Percentiles rank a stretch among this genome's conserved stretches.
Evolutionary conservation across 768 basidiomycete genomes (phyloP).

Genomic region (Pulveroboletus ravenelii): DNA sequence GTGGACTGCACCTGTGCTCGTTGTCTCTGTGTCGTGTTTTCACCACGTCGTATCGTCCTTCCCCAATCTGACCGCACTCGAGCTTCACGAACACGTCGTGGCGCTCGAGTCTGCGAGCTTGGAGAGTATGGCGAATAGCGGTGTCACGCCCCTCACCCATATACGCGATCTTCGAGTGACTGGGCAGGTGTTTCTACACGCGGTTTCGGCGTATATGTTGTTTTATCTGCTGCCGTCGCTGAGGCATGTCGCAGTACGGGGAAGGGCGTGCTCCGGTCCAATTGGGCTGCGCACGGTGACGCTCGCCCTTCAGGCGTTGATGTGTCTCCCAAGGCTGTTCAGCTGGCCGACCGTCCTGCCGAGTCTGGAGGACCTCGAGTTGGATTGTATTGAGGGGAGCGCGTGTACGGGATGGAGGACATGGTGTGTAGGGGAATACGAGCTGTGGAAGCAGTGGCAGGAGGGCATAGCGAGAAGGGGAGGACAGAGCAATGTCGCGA

Average conservation of each 20-base stretch:
- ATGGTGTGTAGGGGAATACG: constrained; percentile 11
- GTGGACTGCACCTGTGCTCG: constrained; percentile 14
- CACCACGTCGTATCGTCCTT: constrained; percentile 18
- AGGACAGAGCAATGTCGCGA: background rate
- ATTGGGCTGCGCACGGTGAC: constrained; percentile 3
- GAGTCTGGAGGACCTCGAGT: constrained; percentile 9
- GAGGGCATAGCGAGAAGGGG: background rate
- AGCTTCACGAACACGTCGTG: constrained; percentile 12
- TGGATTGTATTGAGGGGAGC: constrained; percentile 9
- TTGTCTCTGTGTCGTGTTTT: constrained; percentile 15
- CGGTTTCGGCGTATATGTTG: constrained; percentile 13
- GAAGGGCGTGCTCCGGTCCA: constrained; percentile 12
- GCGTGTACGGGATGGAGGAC: constrained; percentile 3
- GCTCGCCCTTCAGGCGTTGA: constrained; percentile 14
- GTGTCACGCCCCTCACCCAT: constrained; percentile 6
- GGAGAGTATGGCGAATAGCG: constrained; percentile 1
- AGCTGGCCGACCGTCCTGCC: constrained; percentile 10
- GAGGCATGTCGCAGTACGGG: constrained; percentile 9
- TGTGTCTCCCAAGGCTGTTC: background rate
- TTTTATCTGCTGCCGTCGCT: constrained; percentile 15
- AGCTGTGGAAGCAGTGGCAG: constrained; percentile 9
- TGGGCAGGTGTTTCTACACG: constrained; percentile 9
- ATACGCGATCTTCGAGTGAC: constrained; percentile 9
- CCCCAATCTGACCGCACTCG: constrained; percentile 17
- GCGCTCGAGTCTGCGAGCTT: constrained; percentile 6